Evolutionary conservation across 139 green algal genomes (phyloP).

Genomic region (Chlamydomonas sp.): DNA sequence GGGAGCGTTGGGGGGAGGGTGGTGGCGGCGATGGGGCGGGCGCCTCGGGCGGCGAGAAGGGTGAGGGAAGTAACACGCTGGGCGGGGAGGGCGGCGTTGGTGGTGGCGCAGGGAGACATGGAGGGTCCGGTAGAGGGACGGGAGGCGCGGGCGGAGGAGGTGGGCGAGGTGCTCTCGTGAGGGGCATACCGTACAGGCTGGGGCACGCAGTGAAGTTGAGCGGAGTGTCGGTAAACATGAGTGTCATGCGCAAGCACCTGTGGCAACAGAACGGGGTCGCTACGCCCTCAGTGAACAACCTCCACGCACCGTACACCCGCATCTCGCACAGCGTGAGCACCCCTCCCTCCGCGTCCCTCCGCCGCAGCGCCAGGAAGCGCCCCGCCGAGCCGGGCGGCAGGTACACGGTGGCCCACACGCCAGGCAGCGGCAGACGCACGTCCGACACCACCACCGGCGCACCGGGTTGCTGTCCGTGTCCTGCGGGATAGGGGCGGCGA

Average conservation of each 20-base stretch:
- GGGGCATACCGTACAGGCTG: background rate
- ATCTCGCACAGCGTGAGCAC: slow-evolving; percentile 15
- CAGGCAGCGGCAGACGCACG: background rate
- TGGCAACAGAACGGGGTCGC: background rate
- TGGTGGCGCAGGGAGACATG: background rate
- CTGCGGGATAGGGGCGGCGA: background rate
- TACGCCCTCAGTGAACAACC: background rate
- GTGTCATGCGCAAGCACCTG: background rate
- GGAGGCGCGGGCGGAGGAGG: background rate
- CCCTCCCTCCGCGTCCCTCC: background rate
- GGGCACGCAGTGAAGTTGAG: background rate
- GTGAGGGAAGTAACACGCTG: too few relatives aligned
- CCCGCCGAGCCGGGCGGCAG: background rate
- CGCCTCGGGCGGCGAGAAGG: too few relatives aligned
- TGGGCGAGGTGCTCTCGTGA: background rate
- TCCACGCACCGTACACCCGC: background rate
- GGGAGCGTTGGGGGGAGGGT: too few relatives aligned
- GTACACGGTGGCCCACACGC: slow-evolving; percentile 11
- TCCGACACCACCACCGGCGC: background rate
- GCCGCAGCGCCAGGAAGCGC: slow-evolving; percentile 17
- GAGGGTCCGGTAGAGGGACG: background rate
- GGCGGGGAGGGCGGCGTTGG: background rate
- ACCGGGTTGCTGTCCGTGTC: background rate
- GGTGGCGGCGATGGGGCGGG: too few relatives aligned
- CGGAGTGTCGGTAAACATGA: background rate